Conservation (phyloP, 306 rosid species). For the Rosa lucieae region DNA sequence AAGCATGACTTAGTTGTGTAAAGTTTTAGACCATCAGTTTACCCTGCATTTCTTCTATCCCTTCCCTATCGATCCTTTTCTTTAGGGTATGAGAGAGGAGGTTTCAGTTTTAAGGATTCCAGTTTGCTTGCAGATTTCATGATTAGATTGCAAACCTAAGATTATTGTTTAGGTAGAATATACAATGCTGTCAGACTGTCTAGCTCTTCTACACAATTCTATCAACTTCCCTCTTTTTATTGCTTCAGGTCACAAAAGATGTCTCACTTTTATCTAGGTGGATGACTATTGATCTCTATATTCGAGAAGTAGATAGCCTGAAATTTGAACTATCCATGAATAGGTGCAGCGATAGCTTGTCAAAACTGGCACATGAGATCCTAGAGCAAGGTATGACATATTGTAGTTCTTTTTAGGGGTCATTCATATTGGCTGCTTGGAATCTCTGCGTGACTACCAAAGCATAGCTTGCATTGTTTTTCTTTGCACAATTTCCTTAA, state of each 20-base stretch:
- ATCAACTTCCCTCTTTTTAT: constrained; percentile 19
- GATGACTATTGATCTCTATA: constrained; percentile 91
- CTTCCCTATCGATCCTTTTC: neutral
- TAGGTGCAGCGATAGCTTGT: constrained; percentile 66
- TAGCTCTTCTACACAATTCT: neutral
- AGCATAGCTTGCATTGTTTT: neutral
- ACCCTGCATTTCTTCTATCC: neutral
- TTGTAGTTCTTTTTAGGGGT: constrained; percentile 14
- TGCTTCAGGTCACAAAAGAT: constrained; percentile 79
- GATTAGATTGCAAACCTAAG: neutral
- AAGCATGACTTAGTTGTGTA: neutral
- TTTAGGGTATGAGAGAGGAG: neutral
- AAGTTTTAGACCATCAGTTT: neutral
- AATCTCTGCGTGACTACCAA: neutral
- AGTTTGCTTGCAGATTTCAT: neutral
- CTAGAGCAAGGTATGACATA: constrained; percentile 60
- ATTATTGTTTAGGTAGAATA: neutral
- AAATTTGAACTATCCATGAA: constrained; percentile 93
- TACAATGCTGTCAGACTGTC: neutral
- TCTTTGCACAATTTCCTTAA: neutral
- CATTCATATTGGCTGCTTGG: constrained; percentile 8
- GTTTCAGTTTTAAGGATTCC: neutral
- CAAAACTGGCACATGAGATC: constrained; percentile 69
- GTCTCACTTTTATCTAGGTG: constrained; percentile 89
- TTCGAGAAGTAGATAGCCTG: constrained; percentile 82